Evolutionary conservation across 2,329 filamentous ascomycete genomes (phyloP), one percentile per base, ranked within the genome.

Genomic region (Colletotrichum godetiae): DNA sequence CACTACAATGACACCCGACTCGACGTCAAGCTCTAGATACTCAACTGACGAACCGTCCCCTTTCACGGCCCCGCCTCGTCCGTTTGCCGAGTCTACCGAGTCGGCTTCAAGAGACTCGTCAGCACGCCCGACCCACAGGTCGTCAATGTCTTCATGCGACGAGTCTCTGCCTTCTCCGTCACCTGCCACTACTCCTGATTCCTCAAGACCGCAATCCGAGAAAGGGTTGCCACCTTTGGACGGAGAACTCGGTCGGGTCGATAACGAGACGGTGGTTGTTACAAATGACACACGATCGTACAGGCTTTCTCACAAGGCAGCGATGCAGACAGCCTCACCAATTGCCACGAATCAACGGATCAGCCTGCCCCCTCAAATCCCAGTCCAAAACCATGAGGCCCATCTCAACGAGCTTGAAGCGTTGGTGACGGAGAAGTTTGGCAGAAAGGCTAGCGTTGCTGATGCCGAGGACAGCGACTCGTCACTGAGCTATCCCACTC

Each of bases 171-270:
- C 80, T 22, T 82, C 83, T 6, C 68, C 79, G 0, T 82, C 82
- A 1, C 76, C 76, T 8, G 77, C 80, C 22, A 83, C 82, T 67
- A 86, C 84, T 5, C 84, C 84, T 0, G 79, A 83, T 66, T 83
- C 81, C 0, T 84, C 84, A 1, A 80, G 83, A 13, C 82, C 84
- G 0, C 81, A 84, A 60, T 86, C 84, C 0, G 83, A 84, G 65
- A 82, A 80, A 74, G 80, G 79, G 0, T 72, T 81, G 22, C 77
- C 79, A 0, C 76, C 63, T 15, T 33, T 66, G 27, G 68, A 70
- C 10, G 73, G 60, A 27, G 74, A 76, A 42, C 22, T 76, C 6
- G 65, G 73, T n/a, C 69, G 66, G 13, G 69, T 65, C 10, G 65
- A 71, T 22, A 62, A 53, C 22, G 75, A 74, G 35, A 53, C 68